Evolutionary conservation across 1,284 basidiomycete genomes (phyloP), one percentile per base, ranked within the genome.

Genomic region (Ceratorhiza oryzae-sativae): DNA sequence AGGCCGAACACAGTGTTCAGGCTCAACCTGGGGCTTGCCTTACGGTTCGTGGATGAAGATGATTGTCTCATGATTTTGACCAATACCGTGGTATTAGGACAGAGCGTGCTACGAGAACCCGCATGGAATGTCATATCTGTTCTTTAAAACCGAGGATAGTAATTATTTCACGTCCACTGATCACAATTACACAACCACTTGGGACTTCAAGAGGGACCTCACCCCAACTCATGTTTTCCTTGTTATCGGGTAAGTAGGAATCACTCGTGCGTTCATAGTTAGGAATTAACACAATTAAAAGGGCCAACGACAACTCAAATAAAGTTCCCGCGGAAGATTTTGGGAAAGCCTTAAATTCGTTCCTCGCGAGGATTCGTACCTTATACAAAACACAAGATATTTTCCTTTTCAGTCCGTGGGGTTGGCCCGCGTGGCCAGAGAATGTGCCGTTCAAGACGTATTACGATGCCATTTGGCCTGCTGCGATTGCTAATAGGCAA

Each of bases 111-210:
- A 82, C 74, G 86, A 86, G 9, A 88, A 87, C 76, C 80, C 82
- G n/a, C 86, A 86, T 73, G 86, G 86, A 0, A 79, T 86, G 23
- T 85, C 83, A 3, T 86, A 79, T 76, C 81, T 86, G 77, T 68
- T 42, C 45, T 51, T 60, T 10, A 71, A 86, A 85, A 87, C 86
- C 0, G 86, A 87, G 76, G 86, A 88, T 74, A 84, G 83, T 0
- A 85, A 86, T 0, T 87, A 82, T 75, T 85, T 80, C 75, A 84
- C 83, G 75, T 84, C 84, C 1, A 79, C 81, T 3, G 84, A 86
- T 74, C 86, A 88, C 77, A 87, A 87, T 76, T 87, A 80, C 77
- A 88, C 86, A 1, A 88, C 86, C 0, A 83, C 85, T 1, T 88
- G 86, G 86, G 76, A 87, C 73, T 87, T 88, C 74, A 70, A 75